Conservation (phyloP, 2,329 filamentous ascomycete genomes). For the Diaporthe velutina region DNA sequence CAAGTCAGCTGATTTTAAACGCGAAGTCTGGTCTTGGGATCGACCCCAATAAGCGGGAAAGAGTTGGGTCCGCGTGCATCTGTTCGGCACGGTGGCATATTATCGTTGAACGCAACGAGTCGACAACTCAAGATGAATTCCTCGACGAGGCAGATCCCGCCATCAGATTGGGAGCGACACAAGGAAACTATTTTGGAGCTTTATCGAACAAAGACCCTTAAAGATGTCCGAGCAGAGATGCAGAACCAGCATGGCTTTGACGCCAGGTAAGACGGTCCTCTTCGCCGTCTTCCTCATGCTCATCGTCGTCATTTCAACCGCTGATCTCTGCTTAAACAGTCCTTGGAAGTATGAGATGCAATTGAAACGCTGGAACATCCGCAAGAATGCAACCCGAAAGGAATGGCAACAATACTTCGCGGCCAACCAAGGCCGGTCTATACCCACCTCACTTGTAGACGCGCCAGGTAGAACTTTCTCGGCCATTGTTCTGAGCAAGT, state of each 20-base stretch:
- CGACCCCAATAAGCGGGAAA: neutral
- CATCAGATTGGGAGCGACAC: neutral
- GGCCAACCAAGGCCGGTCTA: neutral
- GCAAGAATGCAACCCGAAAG: neutral
- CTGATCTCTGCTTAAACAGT: neutral
- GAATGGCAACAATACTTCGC: slow-evolving; percentile 17
- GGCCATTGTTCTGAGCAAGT: neutral
- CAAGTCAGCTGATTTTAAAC: neutral
- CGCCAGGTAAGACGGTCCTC: neutral
- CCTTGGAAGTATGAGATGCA: neutral
- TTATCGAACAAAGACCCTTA: neutral
- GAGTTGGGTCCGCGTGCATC: too few species aligned
- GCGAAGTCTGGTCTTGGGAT: neutral
- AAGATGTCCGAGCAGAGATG: slow-evolving; percentile 1
- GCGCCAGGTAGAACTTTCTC: neutral
- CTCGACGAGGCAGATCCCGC: neutral
- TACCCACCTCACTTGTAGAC: neutral
- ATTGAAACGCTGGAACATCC: neutral
- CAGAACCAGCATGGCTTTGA: neutral
- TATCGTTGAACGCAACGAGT: neutral
- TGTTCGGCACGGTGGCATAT: neutral
- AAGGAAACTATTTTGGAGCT: neutral
- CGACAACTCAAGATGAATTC: neutral
- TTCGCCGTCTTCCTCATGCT: neutral
- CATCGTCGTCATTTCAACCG: neutral